Base-by-base conservation (phyloP, 1,284 basidiomycete species). In the Cerioporus squamosus region DNA sequence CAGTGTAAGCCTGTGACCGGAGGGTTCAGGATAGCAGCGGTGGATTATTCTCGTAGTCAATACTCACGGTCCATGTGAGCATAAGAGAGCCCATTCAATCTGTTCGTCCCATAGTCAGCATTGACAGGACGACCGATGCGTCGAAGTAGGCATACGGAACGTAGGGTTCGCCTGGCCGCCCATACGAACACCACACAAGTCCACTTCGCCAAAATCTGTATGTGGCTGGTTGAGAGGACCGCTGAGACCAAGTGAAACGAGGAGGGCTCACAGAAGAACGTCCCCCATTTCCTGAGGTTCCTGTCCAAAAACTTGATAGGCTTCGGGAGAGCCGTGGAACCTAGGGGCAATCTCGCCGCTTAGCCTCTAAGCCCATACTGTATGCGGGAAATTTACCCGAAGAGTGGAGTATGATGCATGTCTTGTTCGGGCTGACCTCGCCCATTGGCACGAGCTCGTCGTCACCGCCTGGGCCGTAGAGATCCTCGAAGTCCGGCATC, bases 131-230 rank as follows among this genome's bases (percentile, higher is more conserved):
- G 22, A 15, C 5, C 22, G 15, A 8, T 5, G 24, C 17, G 7
- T 2, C 2, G 31, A 26, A 23, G 14, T 15, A 57, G 33, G 10
- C 62, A n/a, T 42, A 64, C 65, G 70, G 56, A 63, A 72, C 57
- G 69, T 67, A 2, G 71, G 69, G 20, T 63, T 54, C 1, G 64
- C 46, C 26, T 72, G 71, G 18, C 47, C 52, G 1, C 59, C 55
- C 5, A 70, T 44, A 8, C 60, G 59, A 7, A 60, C 9, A 15
- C 70, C 69, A 14, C 60, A 65, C 40, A 69, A 20, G 45, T 70
- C 67, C 1, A 53, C 44, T 17, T 68, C 64, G 1, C 66, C 67
- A 49, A 63, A 67, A 24, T 47, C 62, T 63, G 38, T 8, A 26
- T 15, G 15, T 2, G 15, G 6, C 17, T 17, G 31, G 29, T 29